Base-by-base conservation (phyloP, 805 yeast genomes). In the Komagataella mondaviorum region DNA sequence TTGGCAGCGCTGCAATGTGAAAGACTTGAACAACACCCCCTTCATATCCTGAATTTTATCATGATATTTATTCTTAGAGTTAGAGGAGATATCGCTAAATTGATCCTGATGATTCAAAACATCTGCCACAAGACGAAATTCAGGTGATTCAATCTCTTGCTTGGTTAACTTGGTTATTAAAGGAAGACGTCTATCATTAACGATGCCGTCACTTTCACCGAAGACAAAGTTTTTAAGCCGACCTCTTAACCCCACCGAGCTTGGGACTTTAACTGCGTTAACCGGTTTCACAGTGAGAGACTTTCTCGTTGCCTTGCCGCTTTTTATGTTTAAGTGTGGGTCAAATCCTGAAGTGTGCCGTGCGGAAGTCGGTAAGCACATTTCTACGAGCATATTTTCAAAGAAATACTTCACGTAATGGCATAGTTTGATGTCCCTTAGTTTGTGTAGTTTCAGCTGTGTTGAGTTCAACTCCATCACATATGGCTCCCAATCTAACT, bases 391-490 rank as follows among this genome's bases (percentile, higher is more conserved):
- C 24, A 64, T 48, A 30, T 59, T 56, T 46, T 55, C 50, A 47
- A 63, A 63, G 30, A 56, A 57, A 48, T 56, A 53, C 4, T 54
- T 49, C 1, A 61, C 44, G 46, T 50, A 52, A 17, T 53, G 47
- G 43, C 60, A 22, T 44, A 55, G 43, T 51, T 57, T 16, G 48
- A 51, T 44, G 6, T 55, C 50, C 10, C 50, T 49, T 1, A 66
- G 6, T 4, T 51, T 45, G 48, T 63, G 62, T 10, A 66, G 43
- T 51, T 63, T 62, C 22, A 66, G 53, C 45, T 59, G 63, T 1
- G 69, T 66, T 6, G 69, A 65, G 51, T 66, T 64, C 39, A 66
- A 55, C 50, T 64, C 68, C 6, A 64, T 24, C 0, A 66, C 44
- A 3, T 60, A 55, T 1, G 69, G 68, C 22, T 46, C 49, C 39